Base-by-base conservation (phyloP, 139 green algal genomes). In the Volvox reticuliferus region DNA sequence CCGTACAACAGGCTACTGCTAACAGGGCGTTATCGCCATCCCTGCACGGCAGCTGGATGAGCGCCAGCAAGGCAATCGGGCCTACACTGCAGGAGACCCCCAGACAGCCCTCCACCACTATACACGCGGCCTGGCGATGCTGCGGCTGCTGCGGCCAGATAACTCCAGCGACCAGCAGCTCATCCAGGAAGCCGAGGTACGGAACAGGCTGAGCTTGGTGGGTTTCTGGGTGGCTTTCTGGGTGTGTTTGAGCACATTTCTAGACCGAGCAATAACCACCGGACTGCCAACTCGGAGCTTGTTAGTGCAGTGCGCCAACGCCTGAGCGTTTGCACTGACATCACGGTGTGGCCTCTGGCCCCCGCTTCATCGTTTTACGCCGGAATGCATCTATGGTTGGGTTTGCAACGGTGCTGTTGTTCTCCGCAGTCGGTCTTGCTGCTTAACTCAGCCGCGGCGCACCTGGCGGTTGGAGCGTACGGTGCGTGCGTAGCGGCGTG, bases 381-480 rank as follows among this genome's bases (percentile, higher is more conserved):
- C 12, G 6, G 21, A 28, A 73, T 73, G 21, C 65, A 24, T 2
- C 65, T 12, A 24, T 28, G 65, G 21, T 2, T 12, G 2, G 65
- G 21, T 2, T 12, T 73, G 21, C 65, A 24, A 5, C 24, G 21
- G 2, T 2, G 21, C 65, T 28, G 6, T 2, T 73, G 12, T 9
- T 28, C 65, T 28, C 24, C 21, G n/a, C 76, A 91, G 87, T 26
- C 61, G 33, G 20, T 35, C 0, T 28, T 86, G 87, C 61, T 68
- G 32, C 87, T 91, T 62, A 91, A 91, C 76, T 55, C 50, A 3
- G 76, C 76, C 13, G 87, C 87, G 0, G 87, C 87, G 18, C 76
- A 91, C 61, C 61, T 86, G 33, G 76, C 87, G 2, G 24, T 28
- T 22, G 36, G 61, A 33, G 76, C n/a, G 1, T 17, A 28, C 33